These are phyloP conservation scores for Dendrobium nobile DNA, from an alignment of 106 monocot genomes.

Conservation along the genomic window DNA sequence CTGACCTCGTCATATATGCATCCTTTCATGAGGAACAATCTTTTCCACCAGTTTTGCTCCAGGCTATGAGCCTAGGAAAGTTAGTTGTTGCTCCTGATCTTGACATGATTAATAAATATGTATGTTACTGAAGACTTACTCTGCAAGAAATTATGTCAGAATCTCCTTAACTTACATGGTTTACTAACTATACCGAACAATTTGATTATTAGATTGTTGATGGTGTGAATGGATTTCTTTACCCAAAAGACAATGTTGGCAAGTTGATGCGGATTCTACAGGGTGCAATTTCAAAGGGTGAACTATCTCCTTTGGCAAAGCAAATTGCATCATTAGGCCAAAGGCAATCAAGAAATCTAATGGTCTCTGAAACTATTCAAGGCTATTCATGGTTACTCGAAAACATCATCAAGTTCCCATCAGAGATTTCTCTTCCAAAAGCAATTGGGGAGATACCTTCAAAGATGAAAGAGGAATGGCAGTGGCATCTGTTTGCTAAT, in stretches of 20 bases:
- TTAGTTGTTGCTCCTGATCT: conserved; percentile 85
- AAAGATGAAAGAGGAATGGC: conserved; percentile 63
- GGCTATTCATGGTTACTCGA: conserved; percentile 68
- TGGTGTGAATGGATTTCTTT: conserved; percentile 66
- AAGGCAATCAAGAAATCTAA: conserved; percentile 56
- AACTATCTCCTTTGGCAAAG: conserved; percentile 44
- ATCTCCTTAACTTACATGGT: not conserved
- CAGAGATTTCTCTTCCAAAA: conserved; percentile 58
- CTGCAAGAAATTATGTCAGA: not conserved
- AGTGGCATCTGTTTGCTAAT: conserved; percentile 65
- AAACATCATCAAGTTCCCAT: conserved; percentile 66
- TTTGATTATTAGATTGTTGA: conserved; percentile 50
- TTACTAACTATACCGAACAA: not conserved
- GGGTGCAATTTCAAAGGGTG: conserved; percentile 46
- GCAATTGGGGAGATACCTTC: conserved; percentile 39
- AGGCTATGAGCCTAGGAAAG: conserved; percentile 86
- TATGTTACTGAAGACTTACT: conserved; percentile 28
- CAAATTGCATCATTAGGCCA: conserved; percentile 52
- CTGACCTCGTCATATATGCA: conserved; percentile 84
- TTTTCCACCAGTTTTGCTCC: conserved; percentile 62
- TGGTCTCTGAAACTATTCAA: conserved; percentile 74
- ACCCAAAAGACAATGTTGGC: conserved; percentile 56
- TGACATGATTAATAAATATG: conserved; percentile 67
- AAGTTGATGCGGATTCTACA: conserved; percentile 43
- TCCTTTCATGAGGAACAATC: conserved; percentile 93